A percentile compares a stretch with the other conserved stretches of the same genome.
phyloP scores from a whole-genome alignment of 1,284 basidiomycete species.

The Rhizoctonia solani region DNA sequence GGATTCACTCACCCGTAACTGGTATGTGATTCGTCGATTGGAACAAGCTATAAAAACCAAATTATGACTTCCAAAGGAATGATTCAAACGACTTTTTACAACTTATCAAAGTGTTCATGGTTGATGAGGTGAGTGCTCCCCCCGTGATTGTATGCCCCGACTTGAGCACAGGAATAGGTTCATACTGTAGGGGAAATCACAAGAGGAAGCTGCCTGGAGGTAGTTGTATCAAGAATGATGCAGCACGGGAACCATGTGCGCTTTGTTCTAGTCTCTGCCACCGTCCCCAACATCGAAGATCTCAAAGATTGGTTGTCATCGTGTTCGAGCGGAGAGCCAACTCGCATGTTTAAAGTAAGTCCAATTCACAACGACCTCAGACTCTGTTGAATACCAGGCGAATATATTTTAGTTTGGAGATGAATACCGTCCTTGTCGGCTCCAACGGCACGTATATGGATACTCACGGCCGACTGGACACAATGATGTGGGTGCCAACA shows the following conservation, averaged over 20 bases:
- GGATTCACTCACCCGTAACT: constrained; percentile 87
- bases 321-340: constrained; percentile 44
- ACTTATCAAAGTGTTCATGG: constrained; percentile 75
- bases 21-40: constrained; percentile 49
- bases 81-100: constrained; percentile 68
- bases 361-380: not conserved
- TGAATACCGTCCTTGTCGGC: constrained; percentile 83
- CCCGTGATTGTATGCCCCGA: not conserved
- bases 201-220: constrained; percentile 90
- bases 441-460: constrained; percentile 72
- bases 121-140: constrained; percentile 75
- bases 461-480: constrained; percentile 50
- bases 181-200: constrained; percentile 85
- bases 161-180: constrained; percentile 56
- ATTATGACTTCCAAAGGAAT: constrained; percentile 51
- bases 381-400: constrained; percentile 12
- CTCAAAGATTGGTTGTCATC: constrained; percentile 80
- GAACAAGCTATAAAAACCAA: not conserved
- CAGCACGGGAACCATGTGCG: constrained; percentile 68
- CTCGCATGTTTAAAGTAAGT: constrained; percentile 68
- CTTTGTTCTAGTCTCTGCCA: constrained; percentile 90
- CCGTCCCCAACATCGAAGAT: constrained; percentile 91
- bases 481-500: constrained; percentile 37
- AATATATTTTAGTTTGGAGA: constrained; percentile 75
- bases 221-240: constrained; percentile 92